Evolutionary conservation across 805 yeast species (phyloP), one percentile per base, ranked within the genome.

Genomic region (Nakazawaea ernobii): DNA sequence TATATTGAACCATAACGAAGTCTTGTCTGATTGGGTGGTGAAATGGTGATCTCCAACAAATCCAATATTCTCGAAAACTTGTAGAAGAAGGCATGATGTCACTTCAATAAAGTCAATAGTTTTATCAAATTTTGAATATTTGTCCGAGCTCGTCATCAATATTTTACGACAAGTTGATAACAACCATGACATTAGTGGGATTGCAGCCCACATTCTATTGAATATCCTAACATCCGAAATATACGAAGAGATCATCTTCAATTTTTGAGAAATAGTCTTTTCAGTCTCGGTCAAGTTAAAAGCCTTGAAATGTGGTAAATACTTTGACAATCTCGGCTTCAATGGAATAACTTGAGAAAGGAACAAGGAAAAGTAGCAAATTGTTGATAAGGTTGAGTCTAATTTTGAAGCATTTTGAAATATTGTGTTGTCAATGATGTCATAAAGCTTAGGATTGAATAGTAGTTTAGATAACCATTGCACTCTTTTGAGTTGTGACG

Each of bases 151-250:
- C 10, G 5, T 53, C 36, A 11, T 32, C 9, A n/a, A 37, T 7
- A 8, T 55, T 45, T n/a, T 43, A 8, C 30, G 39, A 47, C 6
- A 59, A 14, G 8, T 52, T 8, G 55, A 33, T 9, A 57, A 39
- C 14, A 59, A 57, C 48, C 53, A 58, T 10, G 62, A 51, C 46
- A 60, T 47, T 32, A 59, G 42, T 24, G 57, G 57, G 11, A 69
- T 66, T 17, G 62, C 42, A 6, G 62, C 67, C 63, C 68, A 67
- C 58, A 66, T 58, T 41, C 71, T 53, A 44, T 62, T 60, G 52
- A 67, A 67, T 20, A 66, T 65, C 32, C 71, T 56, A 5, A 67
- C 51, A 46, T 65, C 70, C 11, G 69, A 57, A 3, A 67, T 42
- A 42, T 67, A 67, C 4, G 55, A 51, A 2, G 70, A 65, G 20